Percentiles rank a stretch among this genome's conserved stretches.
These are phyloP conservation scores for Edaphochlamys debaryana DNA, from an alignment of 139 green algal genomes.

Conservation along the genomic window DNA sequence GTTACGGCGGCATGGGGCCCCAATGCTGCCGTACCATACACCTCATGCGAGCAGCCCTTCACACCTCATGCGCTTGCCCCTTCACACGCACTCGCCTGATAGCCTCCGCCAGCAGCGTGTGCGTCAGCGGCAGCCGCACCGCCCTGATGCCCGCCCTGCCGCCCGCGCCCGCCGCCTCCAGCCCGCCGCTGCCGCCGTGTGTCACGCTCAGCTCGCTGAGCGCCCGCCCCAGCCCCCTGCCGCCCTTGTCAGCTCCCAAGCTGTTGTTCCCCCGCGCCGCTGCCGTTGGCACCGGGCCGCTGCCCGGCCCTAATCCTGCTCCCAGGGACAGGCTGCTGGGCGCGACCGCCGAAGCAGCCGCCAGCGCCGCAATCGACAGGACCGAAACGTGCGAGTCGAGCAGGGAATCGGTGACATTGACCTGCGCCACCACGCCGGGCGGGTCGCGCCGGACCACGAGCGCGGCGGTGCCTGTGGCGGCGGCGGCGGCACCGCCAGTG, in stretches of 20 bases:
- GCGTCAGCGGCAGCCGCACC: background rate
- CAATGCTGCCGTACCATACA: too few species aligned
- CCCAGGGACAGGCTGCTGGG: background rate
- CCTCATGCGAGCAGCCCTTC: too few species aligned
- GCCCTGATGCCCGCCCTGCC: background rate
- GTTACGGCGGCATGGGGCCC: too few species aligned
- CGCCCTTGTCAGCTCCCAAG: too few species aligned
- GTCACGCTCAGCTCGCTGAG: too few species aligned
- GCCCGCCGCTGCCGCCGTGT: too few species aligned
- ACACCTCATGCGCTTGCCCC: background rate
- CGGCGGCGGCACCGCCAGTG: too few species aligned
- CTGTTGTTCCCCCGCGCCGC: background rate
- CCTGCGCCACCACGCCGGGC: too few species aligned
- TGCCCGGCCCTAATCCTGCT: too few species aligned
- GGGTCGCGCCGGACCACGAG: too few species aligned
- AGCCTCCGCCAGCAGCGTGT: slow-evolving; percentile 3
- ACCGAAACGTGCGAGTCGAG: slow-evolving; percentile 11
- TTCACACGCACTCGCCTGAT: background rate
- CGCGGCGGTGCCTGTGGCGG: too few species aligned
- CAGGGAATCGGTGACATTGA: background rate
- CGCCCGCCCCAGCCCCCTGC: too few species aligned
- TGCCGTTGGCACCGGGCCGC: background rate
- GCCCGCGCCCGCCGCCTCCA: background rate
- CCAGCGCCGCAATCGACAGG: background rate
- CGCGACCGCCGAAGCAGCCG: background rate